Conservation (phyloP, 164 flowering plant genomes). For the Platanus orientalis region DNA sequence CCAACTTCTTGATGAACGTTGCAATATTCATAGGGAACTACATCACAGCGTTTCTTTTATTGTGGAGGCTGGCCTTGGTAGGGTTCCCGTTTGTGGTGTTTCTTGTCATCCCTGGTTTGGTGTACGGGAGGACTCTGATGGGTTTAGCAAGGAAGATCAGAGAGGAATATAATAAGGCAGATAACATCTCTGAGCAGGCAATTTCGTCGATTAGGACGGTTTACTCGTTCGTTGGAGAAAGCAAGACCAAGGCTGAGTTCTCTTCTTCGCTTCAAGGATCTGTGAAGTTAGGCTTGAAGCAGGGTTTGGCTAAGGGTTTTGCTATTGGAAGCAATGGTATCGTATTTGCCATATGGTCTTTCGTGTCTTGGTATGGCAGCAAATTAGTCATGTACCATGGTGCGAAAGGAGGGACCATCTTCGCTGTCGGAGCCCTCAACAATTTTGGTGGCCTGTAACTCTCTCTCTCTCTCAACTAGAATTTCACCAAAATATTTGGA, state of each 20-base stretch:
- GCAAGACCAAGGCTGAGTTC: slow-evolving; percentile 47
- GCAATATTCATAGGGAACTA: slow-evolving; percentile 59
- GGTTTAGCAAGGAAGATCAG: slow-evolving; percentile 51
- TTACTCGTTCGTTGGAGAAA: slow-evolving; percentile 78
- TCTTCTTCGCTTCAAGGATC: slow-evolving; percentile 62
- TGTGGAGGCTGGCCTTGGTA: slow-evolving; percentile 74
- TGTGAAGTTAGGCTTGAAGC: slow-evolving; percentile 55
- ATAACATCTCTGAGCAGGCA: slow-evolving; percentile 66
- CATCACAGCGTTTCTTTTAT: slow-evolving; percentile 43
- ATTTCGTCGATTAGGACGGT: slow-evolving; percentile 80
- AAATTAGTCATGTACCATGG: slow-evolving; percentile 72
- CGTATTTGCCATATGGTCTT: slow-evolving; percentile 70
- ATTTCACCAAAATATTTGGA: too few relatives aligned
- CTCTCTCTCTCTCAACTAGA: neutral
- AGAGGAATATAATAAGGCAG: slow-evolving; percentile 67
- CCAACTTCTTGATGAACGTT: slow-evolving; percentile 67
- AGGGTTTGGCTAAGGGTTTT: slow-evolving; percentile 80
- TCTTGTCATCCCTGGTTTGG: slow-evolving; percentile 67
- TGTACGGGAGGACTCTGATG: slow-evolving; percentile 69
- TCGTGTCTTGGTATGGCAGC: slow-evolving; percentile 73
- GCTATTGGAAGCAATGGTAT: slow-evolving; percentile 82
- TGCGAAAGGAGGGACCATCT: slow-evolving; percentile 70
- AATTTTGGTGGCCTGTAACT: slow-evolving; percentile 77
- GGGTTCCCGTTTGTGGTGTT: slow-evolving; percentile 62
- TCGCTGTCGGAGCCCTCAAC: slow-evolving; percentile 61